Base-by-base conservation (phyloP, 768 basidiomycete species). In the Boletus rubescentipes region DNA sequence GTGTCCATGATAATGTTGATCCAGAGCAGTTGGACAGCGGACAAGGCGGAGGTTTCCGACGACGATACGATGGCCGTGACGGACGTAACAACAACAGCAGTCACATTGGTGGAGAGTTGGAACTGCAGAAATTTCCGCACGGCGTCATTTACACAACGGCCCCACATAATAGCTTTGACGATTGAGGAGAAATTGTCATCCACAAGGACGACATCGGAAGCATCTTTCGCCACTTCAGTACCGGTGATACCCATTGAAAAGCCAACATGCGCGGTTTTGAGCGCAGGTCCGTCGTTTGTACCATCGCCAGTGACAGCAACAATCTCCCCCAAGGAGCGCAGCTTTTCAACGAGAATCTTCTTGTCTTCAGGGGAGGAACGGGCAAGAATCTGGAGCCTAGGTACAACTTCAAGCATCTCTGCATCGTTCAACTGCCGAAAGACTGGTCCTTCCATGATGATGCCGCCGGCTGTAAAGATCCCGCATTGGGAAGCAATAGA, bases 1-100 rank as follows among this genome's bases (percentile, higher is more conserved):
- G 93, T 96, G 68, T 97, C 95, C 94, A 96, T 96, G 70, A 96
- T 96, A 57, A 98, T 88, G 77, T 98, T 98, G 72, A 98, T 93
- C 95, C 97, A 99, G 20, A 99, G 83, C 6, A 99, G 75, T 68
- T 99, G 97, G 1, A 99, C 97, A 31, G 97, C 96, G 21, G 91
- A 87, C 29, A 99, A 76, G n/a, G 93, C 94, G 1, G 94, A 93
- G 10, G 75, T 63, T 67, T 97, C 95, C 49, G 81, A 66, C 7
- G 66, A 57, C 16, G 93, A 94, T 1, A 90, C 83, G 49, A 98
- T 85, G 35, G 94, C 91, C 34, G 95, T 85, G 54, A 96, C 82
- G 62, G 93, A 95, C 11, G 96, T 98, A 66, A 98, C 87, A 53
- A 95, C 72, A 44, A 99, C 95, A 31, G 97, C 97, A 7, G 94